Base-by-base conservation (phyloP, 106 monocot genomes). In the Vanilla planifolia region DNA sequence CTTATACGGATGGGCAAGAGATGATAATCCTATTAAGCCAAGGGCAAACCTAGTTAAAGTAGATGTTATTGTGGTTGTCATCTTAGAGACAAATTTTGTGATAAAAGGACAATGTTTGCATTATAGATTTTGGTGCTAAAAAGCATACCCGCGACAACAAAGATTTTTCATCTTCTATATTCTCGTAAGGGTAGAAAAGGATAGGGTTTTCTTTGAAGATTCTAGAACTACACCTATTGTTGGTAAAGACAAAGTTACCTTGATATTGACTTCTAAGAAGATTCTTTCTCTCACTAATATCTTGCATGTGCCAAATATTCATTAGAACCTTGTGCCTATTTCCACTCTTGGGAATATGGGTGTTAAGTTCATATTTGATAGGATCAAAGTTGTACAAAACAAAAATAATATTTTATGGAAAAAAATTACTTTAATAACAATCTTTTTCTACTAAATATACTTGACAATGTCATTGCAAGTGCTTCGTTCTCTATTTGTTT, bases 241-340 rank as follows among this genome's bases (percentile, higher is more conserved):
- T 29, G 56, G 56, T n/a, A 56, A 56, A 56, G 56, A 30, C 27
- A 56, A 21, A 24, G 59, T 59, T 35, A n/a, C 37, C 20, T 36
- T 59, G 1, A 59, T 35, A 33, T 19, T 59, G 19, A 59, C 59
- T 1, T 59, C 33, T 1, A 36, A 36, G 19, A 59, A 59, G n/a
- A 35, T 27, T 17, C 17, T 59, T 8, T 3, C 5, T 1, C 59
- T 59, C 19, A 59, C 9, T 59, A n/a, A 59, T 0, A 19, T 59
- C 5, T 8, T 59, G 5, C 59, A 59, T 59, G 59, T 59, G 0
- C 59, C 33, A 9, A 35, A 34, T 34, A 33, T 59, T 3, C 33
- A 36, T 17, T 33, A 0, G 1, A 59, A 59, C 15, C 17, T 59
- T 3, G 33, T 59, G 0, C 37, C 59, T 59, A 36, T 59, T 6